A percentile compares a stretch with the other conserved stretches of the same genome.
These are phyloP conservation scores for Trichoderma harzianum DNA, from an alignment of 2,329 filamentous ascomycete genomes.

Conservation along the genomic window DNA sequence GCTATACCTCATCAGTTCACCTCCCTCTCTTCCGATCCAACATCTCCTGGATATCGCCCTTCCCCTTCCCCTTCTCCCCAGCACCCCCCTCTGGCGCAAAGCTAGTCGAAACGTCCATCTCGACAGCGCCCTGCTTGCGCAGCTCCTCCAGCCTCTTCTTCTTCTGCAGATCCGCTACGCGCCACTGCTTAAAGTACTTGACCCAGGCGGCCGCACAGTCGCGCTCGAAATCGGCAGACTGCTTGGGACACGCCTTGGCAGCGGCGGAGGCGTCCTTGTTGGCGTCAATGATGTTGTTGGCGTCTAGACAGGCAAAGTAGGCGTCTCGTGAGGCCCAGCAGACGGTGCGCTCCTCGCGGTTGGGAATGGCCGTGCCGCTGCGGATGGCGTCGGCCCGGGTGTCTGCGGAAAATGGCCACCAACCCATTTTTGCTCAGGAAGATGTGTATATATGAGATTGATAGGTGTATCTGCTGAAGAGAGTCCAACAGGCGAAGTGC, in stretches of 20 bases:
- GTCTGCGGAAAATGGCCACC: slow-evolving; percentile 42
- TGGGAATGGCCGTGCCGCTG: slow-evolving; percentile 68
- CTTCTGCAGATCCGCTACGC: slow-evolving; percentile 88
- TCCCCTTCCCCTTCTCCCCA: slow-evolving; percentile 31
- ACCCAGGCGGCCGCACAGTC: slow-evolving; percentile 93
- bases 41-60: slow-evolving; percentile 39
- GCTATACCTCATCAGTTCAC: slow-evolving; percentile 6
- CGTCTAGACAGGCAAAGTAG: slow-evolving; percentile 87
- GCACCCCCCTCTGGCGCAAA: slow-evolving; percentile 36
- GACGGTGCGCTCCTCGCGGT: slow-evolving; percentile 71
- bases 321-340: slow-evolving; percentile 89
- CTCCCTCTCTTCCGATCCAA: slow-evolving; percentile 36
- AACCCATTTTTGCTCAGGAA: slow-evolving; percentile 39
- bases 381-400: slow-evolving; percentile 54
- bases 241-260: slow-evolving; percentile 37
- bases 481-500: neutral
- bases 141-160: slow-evolving; percentile 74
- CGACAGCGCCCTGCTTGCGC: slow-evolving; percentile 66
- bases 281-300: slow-evolving; percentile 72
- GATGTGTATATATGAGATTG: neutral
- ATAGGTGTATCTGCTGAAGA: neutral
- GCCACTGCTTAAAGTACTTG: slow-evolving; percentile 95
- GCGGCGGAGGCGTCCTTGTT: slow-evolving; percentile 41
- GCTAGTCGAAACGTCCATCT: slow-evolving; percentile 46
- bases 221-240: slow-evolving; percentile 64